Evolutionary conservation across 2,329 filamentous ascomycete genomes (phyloP), one percentile per base, ranked within the genome.

Genomic region (Blastomyces emzantsi): DNA sequence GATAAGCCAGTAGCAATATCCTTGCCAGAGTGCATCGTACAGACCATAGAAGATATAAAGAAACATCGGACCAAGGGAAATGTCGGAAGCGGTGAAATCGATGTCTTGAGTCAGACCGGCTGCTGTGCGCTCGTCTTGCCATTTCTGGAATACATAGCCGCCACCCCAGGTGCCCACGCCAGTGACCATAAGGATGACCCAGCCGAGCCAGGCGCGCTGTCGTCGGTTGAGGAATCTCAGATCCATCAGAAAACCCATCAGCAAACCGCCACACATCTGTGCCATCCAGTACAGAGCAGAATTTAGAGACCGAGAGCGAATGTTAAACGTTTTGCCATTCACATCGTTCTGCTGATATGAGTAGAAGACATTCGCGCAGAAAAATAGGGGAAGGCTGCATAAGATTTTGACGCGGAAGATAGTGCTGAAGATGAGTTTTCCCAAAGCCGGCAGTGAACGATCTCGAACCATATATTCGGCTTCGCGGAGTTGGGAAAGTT

Each of bases 11-110:
- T 88, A 87, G 61, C 85, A 83, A 66, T 78, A 82, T 2, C 82
- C 84, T 72, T 89, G 86, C 85, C 85, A 89, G 22, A 85, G 79
- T 1, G 86, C 85, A 71, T 89, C 87, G 70, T 85, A 87, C 66
- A 84, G 81, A 51, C 87, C 87, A 71, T 88, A 89, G 75, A 87
- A 88, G 71, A 89, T 85, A 77, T 88, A 89, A 17, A 89, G 76
- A 69, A 88, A 84, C 69, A 89, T 87, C 11, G 86, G 86, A 0
- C 85, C 86, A 6, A 80, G 79, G 61, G 83, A 87, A 51, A 80
- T 76, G 11, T 52, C 28, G 51, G 73, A 66, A 47, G 79, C 80
- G 41, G 73, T 79, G 66, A 78, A 83, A 69, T 83, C 80, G 63
- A 82, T 72, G 60, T 79, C 75, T 62, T 81, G 76, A 65, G 77